These are phyloP conservation scores for Eucalyptus rudis DNA, from an alignment of 345 rosid species.

Conservation along the genomic window DNA sequence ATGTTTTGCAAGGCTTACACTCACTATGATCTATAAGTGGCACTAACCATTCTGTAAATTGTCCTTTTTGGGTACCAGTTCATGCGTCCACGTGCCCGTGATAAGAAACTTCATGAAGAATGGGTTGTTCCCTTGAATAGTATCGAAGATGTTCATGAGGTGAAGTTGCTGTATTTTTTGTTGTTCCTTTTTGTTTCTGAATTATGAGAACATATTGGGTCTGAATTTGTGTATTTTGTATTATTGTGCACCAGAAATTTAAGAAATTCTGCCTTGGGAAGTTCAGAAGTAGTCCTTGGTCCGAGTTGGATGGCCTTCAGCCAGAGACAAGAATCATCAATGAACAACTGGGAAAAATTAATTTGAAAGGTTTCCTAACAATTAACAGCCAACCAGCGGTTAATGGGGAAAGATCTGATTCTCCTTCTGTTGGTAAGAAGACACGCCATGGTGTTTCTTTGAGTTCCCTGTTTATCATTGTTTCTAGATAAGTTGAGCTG, in stretches of 20 bases:
- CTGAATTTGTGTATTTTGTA: neutral
- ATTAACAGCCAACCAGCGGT: conserved; percentile 98
- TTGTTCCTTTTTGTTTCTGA: neutral
- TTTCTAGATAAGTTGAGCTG: neutral
- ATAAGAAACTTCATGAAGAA: conserved; percentile 84
- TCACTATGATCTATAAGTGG: neutral
- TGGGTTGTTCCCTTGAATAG: conserved; percentile 70
- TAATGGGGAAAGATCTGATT: conserved; percentile 76
- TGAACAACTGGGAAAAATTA: conserved; percentile 74
- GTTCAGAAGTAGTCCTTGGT: conserved; percentile 87
- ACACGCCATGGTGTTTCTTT: neutral
- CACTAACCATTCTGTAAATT: neutral
- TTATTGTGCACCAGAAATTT: conserved; percentile 50
- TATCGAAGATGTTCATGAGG: conserved; percentile 75
- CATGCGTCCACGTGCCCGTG: conserved; percentile 75
- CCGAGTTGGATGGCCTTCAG: conserved; percentile 87
- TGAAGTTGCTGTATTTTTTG: conserved; percentile 1
- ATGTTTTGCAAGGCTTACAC: neutral
- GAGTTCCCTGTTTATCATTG: neutral
- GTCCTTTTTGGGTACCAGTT: conserved; percentile 23
- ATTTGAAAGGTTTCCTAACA: conserved; percentile 79
- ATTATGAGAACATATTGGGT: neutral
- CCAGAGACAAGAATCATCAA: conserved; percentile 91
- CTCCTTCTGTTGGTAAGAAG: conserved; percentile 65
- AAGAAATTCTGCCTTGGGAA: conserved; percentile 69